phyloP scores from a whole-genome alignment of 2,329 filamentous ascomycete species.

The Rutstroemia sp. region DNA sequence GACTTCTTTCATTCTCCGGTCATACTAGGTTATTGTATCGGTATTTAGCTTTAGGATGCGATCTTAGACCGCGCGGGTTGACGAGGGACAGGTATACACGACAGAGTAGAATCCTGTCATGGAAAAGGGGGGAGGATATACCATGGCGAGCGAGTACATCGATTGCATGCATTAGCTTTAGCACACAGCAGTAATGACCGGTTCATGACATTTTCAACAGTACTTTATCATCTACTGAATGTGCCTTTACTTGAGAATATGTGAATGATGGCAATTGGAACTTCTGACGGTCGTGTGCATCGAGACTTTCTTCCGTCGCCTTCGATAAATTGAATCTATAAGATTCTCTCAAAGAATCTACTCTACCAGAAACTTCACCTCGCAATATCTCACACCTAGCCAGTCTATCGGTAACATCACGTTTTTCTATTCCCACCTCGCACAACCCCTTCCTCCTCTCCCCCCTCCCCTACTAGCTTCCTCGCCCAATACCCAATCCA shows the following conservation, averaged over 20 bases:
- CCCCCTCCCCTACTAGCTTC: not conserved
- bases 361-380: no score
- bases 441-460: not conserved
- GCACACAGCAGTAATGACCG: conserved; percentile 9
- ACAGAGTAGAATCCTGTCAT: conserved; percentile 10
- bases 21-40: not conserved
- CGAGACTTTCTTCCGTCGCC: not conserved
- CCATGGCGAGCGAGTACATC: not conserved
- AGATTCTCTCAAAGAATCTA: no score
- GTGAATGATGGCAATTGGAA: no score
- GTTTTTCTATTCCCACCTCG: not conserved
- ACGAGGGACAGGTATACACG: not conserved
- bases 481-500: not conserved
- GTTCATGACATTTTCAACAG: conserved; percentile 1
- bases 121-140: not conserved
- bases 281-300: no score
- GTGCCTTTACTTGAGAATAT: no score
- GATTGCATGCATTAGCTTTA: not conserved
- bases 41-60: not conserved
- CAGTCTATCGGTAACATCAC: not conserved
- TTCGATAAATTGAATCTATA: no score
- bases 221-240: not conserved
- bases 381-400: no score
- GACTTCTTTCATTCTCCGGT: not conserved
- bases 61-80: not conserved